Base-by-base conservation (phyloP, 2,329 filamentous ascomycete species). In the Claviceps cyperi region DNA sequence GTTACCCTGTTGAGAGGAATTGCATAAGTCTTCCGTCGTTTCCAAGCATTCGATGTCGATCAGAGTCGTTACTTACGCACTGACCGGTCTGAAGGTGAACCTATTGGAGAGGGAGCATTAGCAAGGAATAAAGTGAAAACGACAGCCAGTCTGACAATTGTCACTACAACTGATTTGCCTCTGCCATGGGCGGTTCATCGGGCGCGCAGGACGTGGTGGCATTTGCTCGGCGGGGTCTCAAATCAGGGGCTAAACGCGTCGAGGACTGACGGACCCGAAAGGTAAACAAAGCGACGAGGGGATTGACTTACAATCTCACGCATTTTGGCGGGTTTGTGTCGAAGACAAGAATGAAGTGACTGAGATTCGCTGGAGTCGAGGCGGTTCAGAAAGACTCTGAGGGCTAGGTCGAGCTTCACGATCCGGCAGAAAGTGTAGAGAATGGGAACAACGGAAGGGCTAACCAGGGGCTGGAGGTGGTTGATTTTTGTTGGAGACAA, bases 61-160 rank as follows among this genome's bases (percentile, higher is more conserved):
- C 92, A 75, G 97, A 91, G 91, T 97, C 24, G n/a, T 13, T 43
- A 75, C 74, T 72, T 73, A 96, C 90, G 79, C 92, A 97, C 83
- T 97, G 92, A 74, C 92, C 92, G 80, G 91, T 97, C 78, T 97
- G 92, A 65, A 98, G 88, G 76, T 97, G 92, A 74, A 97, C 90
- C 91, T 97, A 69, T 64, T 68, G 78, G 65, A 88, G 7, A 66
- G 75, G 64, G 58, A 58, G 28, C 9, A 32, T 32, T 32, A 58
- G 59, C 62, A 62, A 66, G 64, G 70, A 64, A 58, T 58, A 58
- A 59, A 62, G 62, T 65, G 64, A 70, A 71, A 8, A 24, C 9
- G 14, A 22, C 22, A 24, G 40, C 40, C 19, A 43, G 22, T 5
- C 65, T 67, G 56, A 37, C 54, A 40, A 58, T 56, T 66, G 78